Evolutionary conservation across 163 green algal species (phyloP).

Genomic region (Scenedesmus sp.): DNA sequence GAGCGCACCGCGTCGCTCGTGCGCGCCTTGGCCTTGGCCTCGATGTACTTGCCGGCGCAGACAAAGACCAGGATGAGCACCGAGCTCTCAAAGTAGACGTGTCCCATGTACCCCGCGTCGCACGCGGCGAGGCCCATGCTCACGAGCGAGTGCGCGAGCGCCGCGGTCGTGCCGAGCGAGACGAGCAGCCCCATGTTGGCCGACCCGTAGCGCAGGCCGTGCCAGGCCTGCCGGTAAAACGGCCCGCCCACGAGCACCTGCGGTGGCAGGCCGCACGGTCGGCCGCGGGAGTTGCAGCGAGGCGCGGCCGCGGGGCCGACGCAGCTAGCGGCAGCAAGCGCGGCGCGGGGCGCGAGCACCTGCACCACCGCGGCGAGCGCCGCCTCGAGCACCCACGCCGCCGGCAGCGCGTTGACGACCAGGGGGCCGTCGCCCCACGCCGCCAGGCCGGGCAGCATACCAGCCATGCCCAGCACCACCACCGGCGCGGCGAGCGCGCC

Average conservation of each 20-base stretch:
- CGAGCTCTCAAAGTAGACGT: slow-evolving; percentile 90
- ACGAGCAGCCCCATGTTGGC: slow-evolving; percentile 98
- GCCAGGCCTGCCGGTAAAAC: slow-evolving; percentile 67
- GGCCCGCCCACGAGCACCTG: slow-evolving; percentile 28
- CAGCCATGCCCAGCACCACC: slow-evolving; percentile 42
- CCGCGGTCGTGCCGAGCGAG: slow-evolving; percentile 91
- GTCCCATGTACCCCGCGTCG: slow-evolving; percentile 34
- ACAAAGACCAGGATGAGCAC: slow-evolving; percentile 97
- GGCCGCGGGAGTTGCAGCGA: no score
- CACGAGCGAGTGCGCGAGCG: slow-evolving; percentile 81
- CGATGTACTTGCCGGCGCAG: slow-evolving; percentile 92
- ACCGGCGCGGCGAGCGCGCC: slow-evolving; percentile 45
- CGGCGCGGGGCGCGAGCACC: slow-evolving; percentile 45
- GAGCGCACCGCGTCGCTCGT: slow-evolving; percentile 36
- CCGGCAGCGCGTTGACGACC: slow-evolving; percentile 40
- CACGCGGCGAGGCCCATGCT: slow-evolving; percentile 46
- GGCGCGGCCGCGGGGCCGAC: no score
- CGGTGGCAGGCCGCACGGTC: no score
- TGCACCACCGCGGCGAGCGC: slow-evolving; percentile 74
- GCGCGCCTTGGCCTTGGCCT: slow-evolving; percentile 62
- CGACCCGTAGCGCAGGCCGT: slow-evolving; percentile 58
- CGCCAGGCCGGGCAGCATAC: slow-evolving; percentile 47
- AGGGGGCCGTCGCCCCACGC: slow-evolving; percentile 8
- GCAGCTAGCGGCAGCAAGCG: no score
- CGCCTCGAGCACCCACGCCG: slow-evolving; percentile 57